phyloP scores from a whole-genome alignment of 495 filamentous ascomycete species.

The Umbilicaria muhlenbergii region DNA sequence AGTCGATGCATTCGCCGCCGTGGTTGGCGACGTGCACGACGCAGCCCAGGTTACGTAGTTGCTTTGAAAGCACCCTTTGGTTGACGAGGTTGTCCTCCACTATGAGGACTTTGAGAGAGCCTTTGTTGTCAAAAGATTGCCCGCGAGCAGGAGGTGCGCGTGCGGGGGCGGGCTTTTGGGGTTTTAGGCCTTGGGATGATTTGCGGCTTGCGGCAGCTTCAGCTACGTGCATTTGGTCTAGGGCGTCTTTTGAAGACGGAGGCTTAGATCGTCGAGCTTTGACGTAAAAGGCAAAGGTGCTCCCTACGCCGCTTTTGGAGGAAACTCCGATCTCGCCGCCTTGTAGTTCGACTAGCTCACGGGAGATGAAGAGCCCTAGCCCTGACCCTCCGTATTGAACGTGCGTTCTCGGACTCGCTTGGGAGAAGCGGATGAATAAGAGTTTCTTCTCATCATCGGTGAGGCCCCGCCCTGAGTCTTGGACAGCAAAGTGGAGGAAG shows the following conservation, averaged over 20 bases:
- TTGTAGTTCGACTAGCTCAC: slow-evolving; percentile 63
- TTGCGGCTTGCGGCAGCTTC: slow-evolving; percentile 9
- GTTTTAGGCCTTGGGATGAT: slow-evolving; percentile 12
- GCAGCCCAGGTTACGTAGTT: slow-evolving; percentile 47
- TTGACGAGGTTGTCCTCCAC: slow-evolving; percentile 79
- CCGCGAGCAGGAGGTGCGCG: not conserved
- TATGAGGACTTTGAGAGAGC: slow-evolving; percentile 37
- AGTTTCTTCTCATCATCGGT: slow-evolving; percentile 55
- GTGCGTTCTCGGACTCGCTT: slow-evolving; percentile 64
- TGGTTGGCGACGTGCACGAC: slow-evolving; percentile 55
- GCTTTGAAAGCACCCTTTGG: slow-evolving; percentile 48
- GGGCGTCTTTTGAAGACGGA: slow-evolving; percentile 14
- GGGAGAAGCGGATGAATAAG: slow-evolving; percentile 69
- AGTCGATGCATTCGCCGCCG: slow-evolving; percentile 56
- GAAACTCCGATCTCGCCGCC: slow-evolving; percentile 73
- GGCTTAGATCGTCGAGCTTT: slow-evolving; percentile 33
- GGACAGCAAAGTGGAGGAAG: slow-evolving; percentile 58
- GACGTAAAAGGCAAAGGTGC: slow-evolving; percentile 77
- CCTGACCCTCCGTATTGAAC: slow-evolving; percentile 73
- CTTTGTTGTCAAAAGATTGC: not conserved
- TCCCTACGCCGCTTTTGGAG: slow-evolving; percentile 54
- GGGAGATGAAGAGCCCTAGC: slow-evolving; percentile 68
- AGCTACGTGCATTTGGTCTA: not conserved
- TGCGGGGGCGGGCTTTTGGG: not conserved
- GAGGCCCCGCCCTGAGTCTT: slow-evolving; percentile 66